phyloP scores from a whole-genome alignment of 352 stramenopile species.

The Pythium rishiriense region DNA sequence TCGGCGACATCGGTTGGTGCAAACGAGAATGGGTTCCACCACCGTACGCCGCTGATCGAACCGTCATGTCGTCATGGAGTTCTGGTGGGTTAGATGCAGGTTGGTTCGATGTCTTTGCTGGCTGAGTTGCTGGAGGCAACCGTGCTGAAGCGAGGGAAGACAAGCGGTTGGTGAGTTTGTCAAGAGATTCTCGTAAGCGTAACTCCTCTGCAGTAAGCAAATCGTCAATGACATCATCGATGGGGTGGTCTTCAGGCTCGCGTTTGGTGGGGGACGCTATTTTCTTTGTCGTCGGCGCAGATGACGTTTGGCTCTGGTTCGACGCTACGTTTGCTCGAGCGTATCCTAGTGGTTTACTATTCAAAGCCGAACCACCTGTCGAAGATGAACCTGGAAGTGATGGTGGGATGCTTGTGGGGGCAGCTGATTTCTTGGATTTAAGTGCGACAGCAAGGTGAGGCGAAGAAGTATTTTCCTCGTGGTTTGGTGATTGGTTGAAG shows the following conservation, averaged over 20 bases:
- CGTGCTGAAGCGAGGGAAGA: constrained; percentile 20
- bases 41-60: constrained; percentile 42
- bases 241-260: constrained; percentile 14
- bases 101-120: neutral
- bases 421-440: neutral
- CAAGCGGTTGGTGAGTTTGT: constrained; percentile 49
- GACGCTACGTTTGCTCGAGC: neutral
- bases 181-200: constrained; percentile 51
- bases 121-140: neutral
- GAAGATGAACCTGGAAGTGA: neutral
- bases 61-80: constrained; percentile 11
- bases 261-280: neutral
- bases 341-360: constrained; percentile 10
- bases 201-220: constrained; percentile 43
- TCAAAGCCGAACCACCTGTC: neutral
- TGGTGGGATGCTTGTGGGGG: neutral
- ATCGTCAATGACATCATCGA: constrained; percentile 35
- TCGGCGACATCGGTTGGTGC: constrained; percentile 36
- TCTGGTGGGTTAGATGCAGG: neutral
- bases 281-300: neutral
- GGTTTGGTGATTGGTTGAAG: neutral
- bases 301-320: neutral
- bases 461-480: no score
- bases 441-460: no score
- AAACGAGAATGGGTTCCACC: constrained; percentile 41